Base-by-base conservation (phyloP, 176 grass and related monocot species). In the Paspalum vaginatum region DNA sequence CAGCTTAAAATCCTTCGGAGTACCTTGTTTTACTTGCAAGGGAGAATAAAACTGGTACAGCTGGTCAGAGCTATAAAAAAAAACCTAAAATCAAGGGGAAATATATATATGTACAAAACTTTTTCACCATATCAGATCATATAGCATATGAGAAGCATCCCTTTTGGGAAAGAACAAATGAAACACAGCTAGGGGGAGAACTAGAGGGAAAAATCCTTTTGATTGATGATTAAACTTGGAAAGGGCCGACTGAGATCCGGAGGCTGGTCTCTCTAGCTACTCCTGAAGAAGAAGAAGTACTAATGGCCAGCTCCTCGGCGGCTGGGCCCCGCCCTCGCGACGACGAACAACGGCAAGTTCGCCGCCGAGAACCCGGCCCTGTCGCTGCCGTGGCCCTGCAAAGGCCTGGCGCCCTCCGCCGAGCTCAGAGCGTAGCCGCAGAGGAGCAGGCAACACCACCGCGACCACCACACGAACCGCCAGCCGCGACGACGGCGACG, bases 281-380 rank as follows among this genome's bases (percentile, higher is more conserved):
- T 32, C 32, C n/a, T 8, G 9, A 45, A 8, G 40, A 15, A 16
- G 24, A 17, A 61, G 16, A 41, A 61, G 9, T 26, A 43, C 77
- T 85, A 94, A 68, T 94, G 92, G 2, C 92, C 92, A 1, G 82
- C 48, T 16, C 92, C 92, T 60, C 80, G 79, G 1, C 42, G 51
- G 50, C 92, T 94, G 4, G 92, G 92, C 60, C 92, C 92, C 0
- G 83, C 75, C 57, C 78, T 94, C 8, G 88, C 92, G 6, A 94
- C 77, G 38, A 38, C 70, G 48, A 94, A 77, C 61, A 78, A 58
- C 20, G 74, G 56, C 21, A 54, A 61, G 64, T 67, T 82, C 5
- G 15, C 27, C 40, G 68, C 41, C 0, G 92, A 80, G 47, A 81
- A 75, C 43, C 49, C 73, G 14, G 40, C 46, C 21, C 72, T 22